Percentiles rank a stretch among this genome's conserved stretches.
Conservation (phyloP, 345 rosid genomes). For the Lepidium didymum region DNA sequence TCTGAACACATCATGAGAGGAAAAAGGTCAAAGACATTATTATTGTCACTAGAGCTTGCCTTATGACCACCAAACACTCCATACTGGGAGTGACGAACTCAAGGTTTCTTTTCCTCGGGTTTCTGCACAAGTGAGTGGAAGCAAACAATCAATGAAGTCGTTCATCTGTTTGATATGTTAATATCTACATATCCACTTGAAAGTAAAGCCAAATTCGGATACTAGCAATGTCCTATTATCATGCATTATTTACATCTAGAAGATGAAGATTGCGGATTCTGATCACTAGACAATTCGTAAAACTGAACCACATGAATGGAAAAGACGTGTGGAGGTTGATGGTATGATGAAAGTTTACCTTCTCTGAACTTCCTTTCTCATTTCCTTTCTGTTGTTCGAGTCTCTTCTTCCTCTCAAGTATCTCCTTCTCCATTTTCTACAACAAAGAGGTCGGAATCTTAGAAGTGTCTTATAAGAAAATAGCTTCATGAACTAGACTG, state of each 20-base stretch:
- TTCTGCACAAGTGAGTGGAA: conserved; percentile 19
- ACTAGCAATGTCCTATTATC: not conserved
- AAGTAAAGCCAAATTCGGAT: not conserved
- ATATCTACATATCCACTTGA: not conserved
- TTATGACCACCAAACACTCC: not conserved
- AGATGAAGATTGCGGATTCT: not conserved
- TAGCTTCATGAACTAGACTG: not conserved
- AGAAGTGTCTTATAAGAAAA: not conserved
- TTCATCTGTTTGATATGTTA: not conserved
- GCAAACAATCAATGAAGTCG: not conserved
- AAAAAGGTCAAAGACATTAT: conserved; percentile 16
- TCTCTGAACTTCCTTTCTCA: conserved; percentile 45
- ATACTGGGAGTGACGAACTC: not conserved
- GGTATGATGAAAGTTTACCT: conserved; percentile 37
- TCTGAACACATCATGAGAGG: not conserved
- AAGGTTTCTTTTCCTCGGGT: conserved; percentile 12
- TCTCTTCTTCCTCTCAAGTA: conserved; percentile 54
- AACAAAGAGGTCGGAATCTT: not conserved
- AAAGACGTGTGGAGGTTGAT: not conserved
- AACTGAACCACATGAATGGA: not conserved
- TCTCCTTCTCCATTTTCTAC: conserved; percentile 90
- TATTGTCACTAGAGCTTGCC: conserved; percentile 2
- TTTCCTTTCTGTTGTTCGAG: conserved; percentile 49
- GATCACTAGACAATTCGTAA: not conserved
- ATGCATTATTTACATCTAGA: not conserved